Conservation (phyloP, 1,139 yeast species). For the Hansenula sp. region DNA sequence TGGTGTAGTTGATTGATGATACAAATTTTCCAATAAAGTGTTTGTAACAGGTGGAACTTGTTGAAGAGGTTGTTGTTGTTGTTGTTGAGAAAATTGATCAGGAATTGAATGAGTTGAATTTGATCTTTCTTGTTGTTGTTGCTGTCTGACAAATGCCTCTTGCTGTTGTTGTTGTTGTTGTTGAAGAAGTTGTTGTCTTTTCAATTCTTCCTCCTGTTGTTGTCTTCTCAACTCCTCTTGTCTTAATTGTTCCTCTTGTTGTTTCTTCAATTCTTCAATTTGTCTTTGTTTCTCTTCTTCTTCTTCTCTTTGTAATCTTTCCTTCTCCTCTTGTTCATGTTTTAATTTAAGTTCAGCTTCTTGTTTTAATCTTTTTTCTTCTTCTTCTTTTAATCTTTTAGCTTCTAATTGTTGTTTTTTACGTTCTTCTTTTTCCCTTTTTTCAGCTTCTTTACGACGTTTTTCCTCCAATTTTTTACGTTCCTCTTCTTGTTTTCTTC, state of each 20-base stretch:
- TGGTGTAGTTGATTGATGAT: background rate
- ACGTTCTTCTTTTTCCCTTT: constrained; percentile 33
- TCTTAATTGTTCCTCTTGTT: constrained; percentile 12
- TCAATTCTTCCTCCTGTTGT: constrained; percentile 3
- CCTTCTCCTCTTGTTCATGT: constrained; percentile 19
- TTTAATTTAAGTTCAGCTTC: constrained; percentile 18
- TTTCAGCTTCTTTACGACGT: constrained; percentile 35
- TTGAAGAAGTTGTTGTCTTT: constrained; percentile 4
- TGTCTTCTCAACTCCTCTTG: constrained; percentile 6
- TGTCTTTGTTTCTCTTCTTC: constrained; percentile 23
- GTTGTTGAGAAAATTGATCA: constrained; percentile 1
- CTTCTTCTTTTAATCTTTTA: constrained; percentile 27
- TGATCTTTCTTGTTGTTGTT: constrained; percentile 2
- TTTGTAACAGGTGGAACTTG: background rate
- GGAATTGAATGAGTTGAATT: constrained; percentile 1
- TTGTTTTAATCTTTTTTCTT: constrained; percentile 26
- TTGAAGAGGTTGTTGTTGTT: background rate
- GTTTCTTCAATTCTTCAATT: constrained; percentile 11
- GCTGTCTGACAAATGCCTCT: constrained; percentile 13
- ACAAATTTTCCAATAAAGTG: background rate
- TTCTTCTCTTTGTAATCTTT: constrained; percentile 17
- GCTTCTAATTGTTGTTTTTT: constrained; percentile 30
- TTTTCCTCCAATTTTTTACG: constrained; percentile 39
- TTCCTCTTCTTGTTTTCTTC: constrained; percentile 41
- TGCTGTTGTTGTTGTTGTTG: constrained; percentile 8